phyloP scores from a whole-genome alignment of 371 early-diverging fungal genomes.

The Mortierella sp. region DNA sequence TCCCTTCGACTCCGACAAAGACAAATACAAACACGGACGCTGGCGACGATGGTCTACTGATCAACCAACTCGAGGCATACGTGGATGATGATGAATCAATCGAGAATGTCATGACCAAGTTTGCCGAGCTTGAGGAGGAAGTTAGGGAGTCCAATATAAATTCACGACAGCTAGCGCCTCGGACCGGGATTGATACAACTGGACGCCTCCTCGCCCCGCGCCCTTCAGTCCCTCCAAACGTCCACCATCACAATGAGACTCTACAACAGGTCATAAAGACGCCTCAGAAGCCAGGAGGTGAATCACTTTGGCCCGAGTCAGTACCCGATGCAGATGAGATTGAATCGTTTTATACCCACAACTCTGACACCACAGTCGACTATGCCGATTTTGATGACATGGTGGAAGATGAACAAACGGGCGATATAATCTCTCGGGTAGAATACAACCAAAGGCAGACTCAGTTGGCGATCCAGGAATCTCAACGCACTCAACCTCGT shows the following conservation, averaged over 20 bases:
- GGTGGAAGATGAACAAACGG: conserved; percentile 41
- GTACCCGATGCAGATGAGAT: conserved; percentile 32
- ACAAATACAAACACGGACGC: conserved; percentile 4
- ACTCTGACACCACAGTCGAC: conserved; percentile 29
- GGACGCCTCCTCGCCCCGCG: too few species aligned
- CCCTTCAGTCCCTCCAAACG: too few species aligned
- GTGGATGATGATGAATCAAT: conserved; percentile 65
- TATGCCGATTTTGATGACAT: conserved; percentile 32
- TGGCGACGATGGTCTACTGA: conserved; percentile 14
- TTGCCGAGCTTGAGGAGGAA: conserved; percentile 57
- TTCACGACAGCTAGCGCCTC: too few species aligned
- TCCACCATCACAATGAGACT: too few species aligned
- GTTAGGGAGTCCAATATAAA: neutral
- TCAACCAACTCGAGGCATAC: conserved; percentile 58
- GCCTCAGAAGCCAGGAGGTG: too few species aligned
- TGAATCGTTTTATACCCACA: neutral
- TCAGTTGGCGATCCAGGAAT: too few species aligned
- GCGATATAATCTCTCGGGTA: conserved; percentile 27
- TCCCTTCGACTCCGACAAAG: neutral
- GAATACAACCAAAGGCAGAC: conserved; percentile 16
- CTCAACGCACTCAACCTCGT: conserved; percentile 2
- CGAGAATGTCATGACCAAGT: conserved; percentile 63
- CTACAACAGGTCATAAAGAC: too few species aligned
- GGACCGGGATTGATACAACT: too few species aligned
- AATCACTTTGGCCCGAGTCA: conserved; percentile 20